A percentile compares a stretch with the other conserved stretches of the same genome.
Evolutionary conservation across 495 filamentous ascomycete genomes (phyloP).

Genomic region (Massariosphaeria phaeospora): DNA sequence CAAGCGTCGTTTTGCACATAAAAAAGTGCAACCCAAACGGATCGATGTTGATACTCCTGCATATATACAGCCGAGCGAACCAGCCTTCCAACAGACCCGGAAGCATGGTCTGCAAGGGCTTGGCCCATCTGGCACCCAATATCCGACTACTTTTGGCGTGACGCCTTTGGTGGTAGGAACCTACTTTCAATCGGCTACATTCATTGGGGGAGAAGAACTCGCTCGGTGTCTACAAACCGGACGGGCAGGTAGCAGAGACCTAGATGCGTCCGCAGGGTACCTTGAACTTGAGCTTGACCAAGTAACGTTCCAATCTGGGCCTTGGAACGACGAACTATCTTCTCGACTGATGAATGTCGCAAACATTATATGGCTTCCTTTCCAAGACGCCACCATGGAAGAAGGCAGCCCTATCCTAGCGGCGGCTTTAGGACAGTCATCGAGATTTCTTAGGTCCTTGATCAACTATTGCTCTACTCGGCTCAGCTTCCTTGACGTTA

Average conservation of each 20-base stretch:
- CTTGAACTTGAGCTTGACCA: slow-evolving; percentile 23
- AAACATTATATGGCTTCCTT: slow-evolving; percentile 1
- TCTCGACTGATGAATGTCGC: slow-evolving; percentile 10
- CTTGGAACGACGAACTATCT: slow-evolving; percentile 38
- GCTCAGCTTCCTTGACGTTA: slow-evolving; percentile 51
- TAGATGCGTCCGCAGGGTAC: slow-evolving; percentile 36
- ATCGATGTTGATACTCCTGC: slow-evolving; percentile 36
- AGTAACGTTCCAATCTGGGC: slow-evolving; percentile 26
- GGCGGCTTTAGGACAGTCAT: background rate
- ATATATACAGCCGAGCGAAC: slow-evolving; percentile 41
- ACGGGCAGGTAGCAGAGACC: slow-evolving; percentile 42
- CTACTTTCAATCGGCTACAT: slow-evolving; percentile 70
- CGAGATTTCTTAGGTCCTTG: slow-evolving; percentile 36
- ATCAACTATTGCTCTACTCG: slow-evolving; percentile 48
- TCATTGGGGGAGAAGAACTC: slow-evolving; percentile 70
- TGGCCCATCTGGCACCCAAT: slow-evolving; percentile 56
- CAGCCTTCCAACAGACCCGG: slow-evolving; percentile 25
- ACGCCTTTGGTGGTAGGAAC: slow-evolving; percentile 60
- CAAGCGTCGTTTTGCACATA: slow-evolving; percentile 28
- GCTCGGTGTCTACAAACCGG: slow-evolving; percentile 20
- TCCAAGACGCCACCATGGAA: background rate
- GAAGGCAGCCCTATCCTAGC: background rate
- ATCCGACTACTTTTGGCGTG: slow-evolving; percentile 71
- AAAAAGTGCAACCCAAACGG: slow-evolving; percentile 27
- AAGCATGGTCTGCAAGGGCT: slow-evolving; percentile 49